Percentiles rank a stretch among this genome's conserved stretches.
Conservation (phyloP, 2,329 filamentous ascomycete species). For the Rutstroemia sp. region DNA sequence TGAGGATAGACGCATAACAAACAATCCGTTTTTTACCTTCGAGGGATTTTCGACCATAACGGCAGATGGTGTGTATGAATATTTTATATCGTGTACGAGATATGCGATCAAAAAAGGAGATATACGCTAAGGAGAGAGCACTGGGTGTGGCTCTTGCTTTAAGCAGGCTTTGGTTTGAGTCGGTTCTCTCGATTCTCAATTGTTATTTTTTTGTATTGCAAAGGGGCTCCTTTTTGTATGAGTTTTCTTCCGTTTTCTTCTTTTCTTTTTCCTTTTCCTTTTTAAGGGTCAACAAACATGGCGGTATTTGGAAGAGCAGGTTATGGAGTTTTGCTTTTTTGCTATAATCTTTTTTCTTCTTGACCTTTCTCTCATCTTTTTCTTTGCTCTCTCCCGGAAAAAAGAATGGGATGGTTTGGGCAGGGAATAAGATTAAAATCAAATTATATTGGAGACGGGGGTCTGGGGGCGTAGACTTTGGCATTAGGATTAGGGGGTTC, state of each 20-base stretch:
- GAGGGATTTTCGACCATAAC: constrained; percentile 1
- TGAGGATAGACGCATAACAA: neutral
- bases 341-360: neutral
- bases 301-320: neutral
- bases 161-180: constrained; percentile 10
- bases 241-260: neutral
- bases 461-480: neutral
- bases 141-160: constrained; percentile 1
- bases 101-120: neutral
- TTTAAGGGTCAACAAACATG: neutral
- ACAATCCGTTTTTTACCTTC: neutral
- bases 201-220: neutral
- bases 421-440: neutral
- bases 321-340: neutral
- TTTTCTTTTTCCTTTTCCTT: neutral
- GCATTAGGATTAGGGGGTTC: neutral
- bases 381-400: neutral
- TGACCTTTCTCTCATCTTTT: neutral
- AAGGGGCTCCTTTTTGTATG: neutral
- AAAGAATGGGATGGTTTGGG: too few species aligned
- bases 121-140: neutral
- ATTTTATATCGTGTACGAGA: constrained; percentile 10
- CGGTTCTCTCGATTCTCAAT: neutral
- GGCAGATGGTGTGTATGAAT: constrained; percentile 5
- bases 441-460: too few species aligned